These are phyloP conservation scores for Globisporangium emineosum DNA, from an alignment of 352 stramenopile genomes.

Conservation along the genomic window DNA sequence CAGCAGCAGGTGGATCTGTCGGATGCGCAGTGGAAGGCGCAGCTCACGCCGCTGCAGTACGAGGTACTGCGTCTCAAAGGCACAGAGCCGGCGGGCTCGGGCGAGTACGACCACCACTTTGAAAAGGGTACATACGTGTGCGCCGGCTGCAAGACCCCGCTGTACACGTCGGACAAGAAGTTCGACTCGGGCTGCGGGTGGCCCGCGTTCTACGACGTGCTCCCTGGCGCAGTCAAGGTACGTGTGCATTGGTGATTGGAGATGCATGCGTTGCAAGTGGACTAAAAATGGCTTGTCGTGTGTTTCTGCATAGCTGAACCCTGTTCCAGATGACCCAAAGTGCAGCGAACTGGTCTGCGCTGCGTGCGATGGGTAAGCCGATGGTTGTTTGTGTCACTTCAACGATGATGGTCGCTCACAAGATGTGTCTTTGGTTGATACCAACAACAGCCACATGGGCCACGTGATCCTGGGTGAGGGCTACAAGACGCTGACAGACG, in stretches of 20 bases:
- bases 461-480: slow-evolving; percentile 90
- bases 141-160: slow-evolving; percentile 79
- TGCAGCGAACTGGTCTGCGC: slow-evolving; percentile 88
- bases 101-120: slow-evolving; percentile 89
- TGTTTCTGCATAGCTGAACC: slow-evolving; percentile 37
- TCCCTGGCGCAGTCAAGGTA: slow-evolving; percentile 85
- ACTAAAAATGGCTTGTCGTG: neutral
- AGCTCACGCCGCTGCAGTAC: slow-evolving; percentile 76
- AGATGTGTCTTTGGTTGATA: neutral
- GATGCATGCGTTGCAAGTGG: neutral
- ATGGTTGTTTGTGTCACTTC: neutral
- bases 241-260: neutral
- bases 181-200: slow-evolving; percentile 91
- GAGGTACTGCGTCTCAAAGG: slow-evolving; percentile 90
- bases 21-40: slow-evolving; percentile 80
- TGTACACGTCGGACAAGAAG: slow-evolving; percentile 88
- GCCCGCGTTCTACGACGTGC: slow-evolving; percentile 89
- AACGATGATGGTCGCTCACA: neutral
- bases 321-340: slow-evolving; percentile 54
- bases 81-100: slow-evolving; percentile 84
- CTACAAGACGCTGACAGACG: slow-evolving; percentile 84
- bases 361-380: slow-evolving; percentile 74
- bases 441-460: slow-evolving; percentile 72
- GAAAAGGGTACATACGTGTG: slow-evolving; percentile 86
- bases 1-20: slow-evolving; percentile 38